Evolutionary conservation across 306 rosid genomes (phyloP).

Genomic region (Cajanus cajan): DNA sequence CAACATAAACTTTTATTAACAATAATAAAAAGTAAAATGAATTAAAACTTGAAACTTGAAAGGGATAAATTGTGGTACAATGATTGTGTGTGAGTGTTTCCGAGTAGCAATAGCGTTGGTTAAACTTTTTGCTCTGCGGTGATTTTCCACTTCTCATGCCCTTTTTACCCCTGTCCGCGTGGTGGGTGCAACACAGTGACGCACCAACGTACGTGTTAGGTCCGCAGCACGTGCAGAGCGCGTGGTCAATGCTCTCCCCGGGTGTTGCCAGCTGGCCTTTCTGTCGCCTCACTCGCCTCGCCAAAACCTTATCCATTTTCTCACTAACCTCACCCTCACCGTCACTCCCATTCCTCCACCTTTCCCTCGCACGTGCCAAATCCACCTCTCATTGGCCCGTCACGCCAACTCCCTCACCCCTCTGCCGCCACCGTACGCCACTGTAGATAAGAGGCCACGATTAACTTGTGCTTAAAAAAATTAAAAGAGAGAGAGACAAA

Average conservation of each 20-base stretch:
- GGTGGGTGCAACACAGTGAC: constrained; percentile 33
- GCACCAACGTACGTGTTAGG: constrained; percentile 34
- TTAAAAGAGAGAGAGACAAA: background rate
- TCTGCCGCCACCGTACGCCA: background rate
- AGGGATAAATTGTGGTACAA: too few relatives aligned
- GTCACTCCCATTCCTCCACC: background rate
- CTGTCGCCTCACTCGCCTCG: constrained; percentile 40
- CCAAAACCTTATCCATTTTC: constrained; percentile 49
- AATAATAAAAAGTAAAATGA: too few relatives aligned
- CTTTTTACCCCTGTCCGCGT: constrained; percentile 15
- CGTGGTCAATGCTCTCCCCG: constrained; percentile 36
- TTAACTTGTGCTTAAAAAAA: constrained; percentile 35
- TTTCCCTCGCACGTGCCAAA: constrained; percentile 5
- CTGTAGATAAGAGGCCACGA: constrained; percentile 41
- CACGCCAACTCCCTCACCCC: background rate
- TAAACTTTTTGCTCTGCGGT: constrained; percentile 16
- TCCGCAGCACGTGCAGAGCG: constrained; percentile 33
- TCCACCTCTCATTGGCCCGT: constrained; percentile 30
- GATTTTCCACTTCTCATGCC: constrained; percentile 35
- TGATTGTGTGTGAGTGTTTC: background rate
- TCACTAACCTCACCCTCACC: constrained; percentile 30
- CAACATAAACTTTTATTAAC: too few relatives aligned
- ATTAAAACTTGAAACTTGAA: too few relatives aligned
- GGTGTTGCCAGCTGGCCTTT: constrained; percentile 49
- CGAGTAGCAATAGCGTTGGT: too few relatives aligned